Evolutionary conservation across 2,329 filamentous ascomycete species (phyloP).

Genomic region (Elsinoe arachidis): DNA sequence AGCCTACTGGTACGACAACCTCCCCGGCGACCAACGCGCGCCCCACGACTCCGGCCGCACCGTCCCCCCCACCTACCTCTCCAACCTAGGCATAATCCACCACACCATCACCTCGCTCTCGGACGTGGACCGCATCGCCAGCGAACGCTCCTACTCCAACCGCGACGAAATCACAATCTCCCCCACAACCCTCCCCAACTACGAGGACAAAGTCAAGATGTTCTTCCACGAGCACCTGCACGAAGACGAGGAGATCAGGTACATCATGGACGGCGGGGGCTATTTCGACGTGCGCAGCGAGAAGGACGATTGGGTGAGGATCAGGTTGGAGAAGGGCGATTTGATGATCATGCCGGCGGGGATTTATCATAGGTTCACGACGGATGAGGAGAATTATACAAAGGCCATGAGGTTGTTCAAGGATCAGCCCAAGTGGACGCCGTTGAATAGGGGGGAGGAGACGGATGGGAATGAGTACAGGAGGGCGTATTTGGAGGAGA

Average conservation of each 20-base stretch:
- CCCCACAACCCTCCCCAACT: conserved; percentile 71
- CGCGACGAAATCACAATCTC: conserved; percentile 88
- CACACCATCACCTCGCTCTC: conserved; percentile 55
- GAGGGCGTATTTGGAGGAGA: conserved; percentile 59
- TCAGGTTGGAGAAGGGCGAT: conserved; percentile 75
- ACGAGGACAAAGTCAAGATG: conserved; percentile 85
- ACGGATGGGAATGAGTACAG: conserved; percentile 72
- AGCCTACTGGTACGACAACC: conserved; percentile 64
- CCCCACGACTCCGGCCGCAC: conserved; percentile 75
- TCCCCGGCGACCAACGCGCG: conserved; percentile 77
- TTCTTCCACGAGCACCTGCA: conserved; percentile 97
- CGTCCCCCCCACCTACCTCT: conserved; percentile 58
- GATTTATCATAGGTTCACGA: conserved; percentile 97
- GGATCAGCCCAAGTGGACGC: conserved; percentile 97
- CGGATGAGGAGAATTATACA: conserved; percentile 83
- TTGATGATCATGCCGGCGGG: conserved; percentile 88
- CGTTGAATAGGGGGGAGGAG: conserved; percentile 69
- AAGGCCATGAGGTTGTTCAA: conserved; percentile 96
- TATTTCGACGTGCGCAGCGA: conserved; percentile 87
- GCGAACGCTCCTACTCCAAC: conserved; percentile 77
- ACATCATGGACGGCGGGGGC: conserved; percentile 77
- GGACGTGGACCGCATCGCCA: conserved; percentile 65
- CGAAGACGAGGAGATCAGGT: conserved; percentile 97
- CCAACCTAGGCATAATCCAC: conserved; percentile 72
- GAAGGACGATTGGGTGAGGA: conserved; percentile 81